Percentiles rank a stretch among this genome's conserved stretches.
phyloP scores from a whole-genome alignment of 345 rosid genomes.

The Eucalyptus cloeziana region DNA sequence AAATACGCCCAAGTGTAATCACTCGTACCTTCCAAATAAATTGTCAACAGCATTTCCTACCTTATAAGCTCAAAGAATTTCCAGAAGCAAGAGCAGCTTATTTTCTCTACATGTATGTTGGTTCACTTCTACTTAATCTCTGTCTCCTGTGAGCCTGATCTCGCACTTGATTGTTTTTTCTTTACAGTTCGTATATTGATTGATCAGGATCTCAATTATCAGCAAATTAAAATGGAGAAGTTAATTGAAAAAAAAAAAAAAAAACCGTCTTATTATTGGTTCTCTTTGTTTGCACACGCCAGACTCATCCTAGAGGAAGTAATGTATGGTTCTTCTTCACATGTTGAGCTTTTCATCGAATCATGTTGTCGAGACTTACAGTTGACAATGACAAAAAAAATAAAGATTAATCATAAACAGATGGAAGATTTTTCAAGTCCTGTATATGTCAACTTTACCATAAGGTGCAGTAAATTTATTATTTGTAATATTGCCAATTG shows the following conservation, averaged over 20 bases:
- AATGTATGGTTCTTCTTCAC: not conserved
- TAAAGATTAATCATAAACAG: not conserved
- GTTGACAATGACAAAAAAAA: not conserved
- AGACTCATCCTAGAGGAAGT: not conserved
- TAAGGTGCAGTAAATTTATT: not conserved
- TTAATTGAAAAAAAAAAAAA: not conserved
- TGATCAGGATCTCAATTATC: not conserved
- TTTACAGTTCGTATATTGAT: not conserved
- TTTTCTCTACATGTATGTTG: not conserved
- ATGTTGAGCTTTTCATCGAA: not conserved
- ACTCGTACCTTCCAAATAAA: not conserved
- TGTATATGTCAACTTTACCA: not conserved
- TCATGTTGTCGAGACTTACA: not conserved
- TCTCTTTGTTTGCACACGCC: not conserved
- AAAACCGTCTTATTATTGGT: not conserved
- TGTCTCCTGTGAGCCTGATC: not conserved
- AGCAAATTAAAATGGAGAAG: not conserved
- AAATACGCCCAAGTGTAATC: not conserved
- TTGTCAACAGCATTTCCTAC: not conserved
- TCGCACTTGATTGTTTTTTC: not conserved
- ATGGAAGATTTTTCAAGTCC: not conserved
- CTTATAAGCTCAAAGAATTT: not conserved
- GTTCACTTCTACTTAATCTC: not conserved
- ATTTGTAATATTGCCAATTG: not conserved
- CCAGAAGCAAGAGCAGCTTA: not conserved